phyloP scores from a whole-genome alignment of 306 rosid species.

The Acacia crassicarpa region DNA sequence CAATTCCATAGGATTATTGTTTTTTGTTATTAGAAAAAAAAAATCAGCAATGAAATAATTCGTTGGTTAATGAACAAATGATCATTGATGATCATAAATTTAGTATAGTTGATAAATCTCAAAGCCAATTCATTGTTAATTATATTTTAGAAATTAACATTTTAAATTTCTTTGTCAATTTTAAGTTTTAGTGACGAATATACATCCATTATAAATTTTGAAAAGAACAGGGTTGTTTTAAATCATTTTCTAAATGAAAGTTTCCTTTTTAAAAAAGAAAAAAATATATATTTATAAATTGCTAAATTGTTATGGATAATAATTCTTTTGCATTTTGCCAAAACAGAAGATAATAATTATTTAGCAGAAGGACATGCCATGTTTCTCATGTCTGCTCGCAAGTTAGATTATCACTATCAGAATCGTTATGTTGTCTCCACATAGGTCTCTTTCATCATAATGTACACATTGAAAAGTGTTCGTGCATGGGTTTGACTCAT shows the following conservation, averaged over 20 bases:
- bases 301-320: not conserved
- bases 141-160: not conserved
- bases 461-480: not conserved
- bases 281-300: too few species aligned
- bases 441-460: slow-evolving; percentile 16
- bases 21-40: not conserved
- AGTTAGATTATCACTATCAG: slow-evolving; percentile 7
- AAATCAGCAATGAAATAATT: not conserved
- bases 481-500: not conserved
- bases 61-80: not conserved
- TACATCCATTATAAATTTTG: not conserved
- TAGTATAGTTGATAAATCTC: not conserved
- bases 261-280: too few species aligned
- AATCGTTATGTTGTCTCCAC: slow-evolving; percentile 24
- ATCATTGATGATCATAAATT: not conserved
- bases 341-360: not conserved
- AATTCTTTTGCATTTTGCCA: not conserved
- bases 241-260: not conserved
- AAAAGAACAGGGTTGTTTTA: not conserved
- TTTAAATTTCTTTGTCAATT: not conserved
- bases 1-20: not conserved
- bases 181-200: not conserved
- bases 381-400: not conserved
- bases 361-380: not conserved
- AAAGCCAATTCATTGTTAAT: not conserved